Conservation (phyloP, 2,329 filamentous ascomycete genomes). For the Fusarium poae region DNA sequence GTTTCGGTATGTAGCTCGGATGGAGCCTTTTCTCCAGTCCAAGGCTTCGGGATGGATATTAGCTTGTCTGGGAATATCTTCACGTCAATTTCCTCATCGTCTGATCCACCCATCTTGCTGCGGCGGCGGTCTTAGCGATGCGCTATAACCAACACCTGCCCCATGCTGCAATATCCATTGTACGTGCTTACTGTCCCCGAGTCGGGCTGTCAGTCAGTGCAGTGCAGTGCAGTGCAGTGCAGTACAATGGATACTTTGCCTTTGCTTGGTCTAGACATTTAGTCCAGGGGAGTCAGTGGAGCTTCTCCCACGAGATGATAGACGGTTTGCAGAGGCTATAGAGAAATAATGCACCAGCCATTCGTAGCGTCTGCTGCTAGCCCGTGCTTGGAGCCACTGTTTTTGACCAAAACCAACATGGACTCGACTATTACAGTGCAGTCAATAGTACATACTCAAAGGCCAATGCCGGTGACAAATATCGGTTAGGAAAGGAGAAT, state of each 20-base stretch:
- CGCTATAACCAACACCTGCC: conserved; percentile 1
- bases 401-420: conserved; percentile 14
- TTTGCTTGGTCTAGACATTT: conserved; percentile 10
- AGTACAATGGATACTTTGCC: background rate
- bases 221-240: too few species aligned
- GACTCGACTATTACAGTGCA: background rate
- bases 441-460: background rate
- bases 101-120: conserved; percentile 21
- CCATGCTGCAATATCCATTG: background rate
- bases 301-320: background rate
- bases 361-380: conserved; percentile 42
- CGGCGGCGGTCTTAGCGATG: conserved; percentile 17
- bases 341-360: conserved; percentile 16
- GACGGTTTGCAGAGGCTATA: conserved; percentile 29
- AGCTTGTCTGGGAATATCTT: conserved; percentile 16
- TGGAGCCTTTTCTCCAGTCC: conserved; percentile 8
- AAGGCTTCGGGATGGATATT: background rate
- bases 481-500: conserved; percentile 4
- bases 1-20: background rate
- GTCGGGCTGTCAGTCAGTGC: background rate
- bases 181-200: background rate
- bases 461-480: conserved; percentile 18
- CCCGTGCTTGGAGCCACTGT: conserved; percentile 37
- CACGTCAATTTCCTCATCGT: conserved; percentile 12
- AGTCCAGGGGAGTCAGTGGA: conserved; percentile 28